A percentile compares a stretch with the other conserved stretches of the same genome.
Conservation (phyloP, 106 monocot genomes). For the Amphibolis antarctica region DNA sequence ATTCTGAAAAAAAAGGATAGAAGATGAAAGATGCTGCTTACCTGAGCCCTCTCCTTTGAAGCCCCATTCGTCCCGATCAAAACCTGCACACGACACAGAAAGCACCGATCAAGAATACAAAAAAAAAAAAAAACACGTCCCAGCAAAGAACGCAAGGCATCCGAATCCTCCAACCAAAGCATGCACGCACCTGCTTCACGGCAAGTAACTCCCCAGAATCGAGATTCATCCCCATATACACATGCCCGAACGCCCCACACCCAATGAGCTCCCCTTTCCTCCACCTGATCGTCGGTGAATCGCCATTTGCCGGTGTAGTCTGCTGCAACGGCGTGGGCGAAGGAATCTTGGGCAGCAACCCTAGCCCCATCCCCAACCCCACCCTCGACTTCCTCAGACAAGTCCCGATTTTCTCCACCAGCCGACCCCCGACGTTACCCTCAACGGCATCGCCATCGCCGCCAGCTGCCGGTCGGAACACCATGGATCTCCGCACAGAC, state of each 20-base stretch:
- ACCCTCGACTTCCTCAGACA: conserved; percentile 72
- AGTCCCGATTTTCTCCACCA: conserved; percentile 64
- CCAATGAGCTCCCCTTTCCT: conserved; percentile 87
- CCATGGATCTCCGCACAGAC: conserved; percentile 71
- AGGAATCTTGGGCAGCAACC: conserved; percentile 25
- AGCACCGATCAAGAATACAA: background rate
- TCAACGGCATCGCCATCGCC: conserved; percentile 7
- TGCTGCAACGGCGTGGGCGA: background rate
- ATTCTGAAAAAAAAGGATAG: background rate
- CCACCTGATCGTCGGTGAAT: conserved; percentile 55
- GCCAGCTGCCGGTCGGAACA: conserved; percentile 35
- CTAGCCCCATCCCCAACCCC: conserved; percentile 49
- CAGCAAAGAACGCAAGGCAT: background rate
- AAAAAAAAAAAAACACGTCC: background rate
- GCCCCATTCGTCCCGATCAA: conserved; percentile 64
- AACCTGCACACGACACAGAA: conserved; percentile 41
- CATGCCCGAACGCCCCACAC: conserved; percentile 81
- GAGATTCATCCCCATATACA: conserved; percentile 97
- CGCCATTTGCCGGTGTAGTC: conserved; percentile 2
- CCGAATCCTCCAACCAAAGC: background rate
- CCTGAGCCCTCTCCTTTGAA: conserved; percentile 82
- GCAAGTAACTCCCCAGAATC: conserved; percentile 89
- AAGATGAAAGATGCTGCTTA: conserved; percentile 19
- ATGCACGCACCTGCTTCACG: conserved; percentile 58
- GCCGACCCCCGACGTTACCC: too few species aligned